Base-by-base conservation (phyloP, 805 yeast species). In the Candida oleophila region DNA sequence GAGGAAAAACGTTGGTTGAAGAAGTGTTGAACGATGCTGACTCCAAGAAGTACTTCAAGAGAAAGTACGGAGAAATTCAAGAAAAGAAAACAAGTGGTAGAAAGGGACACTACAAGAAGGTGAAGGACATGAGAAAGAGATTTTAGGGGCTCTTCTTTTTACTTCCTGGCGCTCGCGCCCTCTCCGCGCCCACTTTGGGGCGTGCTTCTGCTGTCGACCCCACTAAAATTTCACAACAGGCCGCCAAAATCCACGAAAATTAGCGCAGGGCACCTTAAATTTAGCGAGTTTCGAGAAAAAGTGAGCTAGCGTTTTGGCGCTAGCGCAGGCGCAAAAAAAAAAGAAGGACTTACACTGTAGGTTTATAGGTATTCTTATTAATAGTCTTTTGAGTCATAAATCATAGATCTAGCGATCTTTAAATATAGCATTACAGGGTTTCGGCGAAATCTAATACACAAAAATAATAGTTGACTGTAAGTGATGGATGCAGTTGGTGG, bases 11-110 rank as follows among this genome's bases (percentile, higher is more conserved):
- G 1, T 75, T 94, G 55, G 83, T 91, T 35, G 94, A 87, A 49
- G 95, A 91, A 62, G 74, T 94, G 37, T 71, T 94, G 70, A 78
- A 84, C 46, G 96, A 89, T 60, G 77, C 74, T 42, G 81, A 80
- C 37, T 72, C 88, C 2, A 79, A 78, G 55, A 77, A 79, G 51
- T 92, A 90, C 71, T 91, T 90, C 77, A 87, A 87, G 76, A 80
- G 90, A 55, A 87, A 87, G 67, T 92, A 87, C 62, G 62, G 69
- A 30, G 96, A 89, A 59, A 88, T 92, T 49, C 97, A 89, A 65
- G 72, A 65, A 11, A 70, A 77, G 51, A 78, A 73, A 54, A 60
- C 64, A 8, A 75, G 81, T 53, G 96, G 96, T 20, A 83, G 85
- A 44, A 83, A 80, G 61, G 79, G 69, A 18, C 82, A 80, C 62